Percentiles rank a stretch among this genome's conserved stretches.
Evolutionary conservation across 139 green algal species (phyloP).

Genomic region (Coccomyxa sp.): DNA sequence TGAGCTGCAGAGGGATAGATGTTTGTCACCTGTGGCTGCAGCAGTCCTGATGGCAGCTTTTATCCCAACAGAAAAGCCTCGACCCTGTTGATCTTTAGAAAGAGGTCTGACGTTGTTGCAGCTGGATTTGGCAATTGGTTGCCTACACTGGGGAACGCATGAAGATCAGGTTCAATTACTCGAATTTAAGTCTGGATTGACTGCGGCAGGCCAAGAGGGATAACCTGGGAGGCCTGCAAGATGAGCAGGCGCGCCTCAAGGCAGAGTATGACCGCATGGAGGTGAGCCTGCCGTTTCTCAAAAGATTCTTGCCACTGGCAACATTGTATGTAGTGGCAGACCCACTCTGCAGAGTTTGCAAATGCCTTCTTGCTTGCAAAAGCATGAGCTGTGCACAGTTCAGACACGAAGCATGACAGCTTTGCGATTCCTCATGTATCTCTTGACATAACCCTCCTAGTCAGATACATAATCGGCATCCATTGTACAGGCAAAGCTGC

Average conservation of each 20-base stretch:
- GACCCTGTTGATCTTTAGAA: no score
- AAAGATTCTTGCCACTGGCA: background rate
- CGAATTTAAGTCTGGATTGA: no score
- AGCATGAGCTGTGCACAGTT: background rate
- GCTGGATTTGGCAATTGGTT: no score
- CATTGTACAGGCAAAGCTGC: slow-evolving; percentile 26
- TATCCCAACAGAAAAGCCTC: no score
- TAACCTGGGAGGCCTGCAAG: slow-evolving; percentile 21
- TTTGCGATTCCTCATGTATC: background rate
- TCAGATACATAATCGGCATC: background rate
- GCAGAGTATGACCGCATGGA: slow-evolving; percentile 55
- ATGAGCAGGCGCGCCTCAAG: slow-evolving; percentile 40
- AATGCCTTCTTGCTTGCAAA: background rate
- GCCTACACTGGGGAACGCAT: no score
- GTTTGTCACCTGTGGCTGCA: no score
- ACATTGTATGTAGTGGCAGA: background rate
- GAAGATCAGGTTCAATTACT: no score
- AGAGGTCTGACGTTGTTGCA: no score
- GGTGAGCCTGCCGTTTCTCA: slow-evolving; percentile 3
- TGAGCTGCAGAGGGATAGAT: no score
- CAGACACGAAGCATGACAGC: background rate
- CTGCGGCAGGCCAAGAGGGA: no score
- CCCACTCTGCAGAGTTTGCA: background rate
- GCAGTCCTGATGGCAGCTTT: no score
- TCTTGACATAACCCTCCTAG: background rate